Evolutionary conservation across 2,329 filamentous ascomycete genomes (phyloP).

Genomic region (Fusarium penzigii): DNA sequence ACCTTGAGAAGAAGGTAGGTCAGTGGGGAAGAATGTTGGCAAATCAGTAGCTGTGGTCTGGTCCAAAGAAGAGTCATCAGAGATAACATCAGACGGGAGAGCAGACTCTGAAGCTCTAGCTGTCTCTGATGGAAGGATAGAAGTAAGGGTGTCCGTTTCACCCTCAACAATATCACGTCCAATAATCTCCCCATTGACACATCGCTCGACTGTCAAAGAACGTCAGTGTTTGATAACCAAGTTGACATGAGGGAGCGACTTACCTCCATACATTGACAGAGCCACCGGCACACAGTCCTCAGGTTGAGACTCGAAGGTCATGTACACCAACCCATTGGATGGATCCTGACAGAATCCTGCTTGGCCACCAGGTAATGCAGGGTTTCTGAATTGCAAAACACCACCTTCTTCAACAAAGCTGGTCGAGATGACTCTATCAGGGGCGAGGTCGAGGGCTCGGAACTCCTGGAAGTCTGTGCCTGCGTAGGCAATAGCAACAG

Average conservation of each 20-base stretch:
- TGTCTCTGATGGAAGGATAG: not conserved
- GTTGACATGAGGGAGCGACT: not conserved
- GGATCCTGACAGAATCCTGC: not conserved
- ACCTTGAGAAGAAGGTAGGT: not conserved
- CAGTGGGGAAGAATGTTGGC: not conserved
- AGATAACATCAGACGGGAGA: not conserved
- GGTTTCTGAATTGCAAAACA: not conserved
- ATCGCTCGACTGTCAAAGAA: not conserved
- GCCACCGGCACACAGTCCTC: not conserved
- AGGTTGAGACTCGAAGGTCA: not conserved
- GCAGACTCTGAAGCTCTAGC: not conserved
- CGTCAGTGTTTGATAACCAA: not conserved
- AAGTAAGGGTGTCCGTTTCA: no score
- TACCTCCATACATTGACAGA: not conserved
- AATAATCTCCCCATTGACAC: not conserved
- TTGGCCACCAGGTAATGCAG: not conserved
- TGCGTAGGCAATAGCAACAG: not conserved
- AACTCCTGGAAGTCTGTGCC: slow-evolving; percentile 1
- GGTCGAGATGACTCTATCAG: not conserved
- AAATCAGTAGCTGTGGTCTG: not conserved
- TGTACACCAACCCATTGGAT: not conserved
- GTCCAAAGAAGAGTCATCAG: not conserved
- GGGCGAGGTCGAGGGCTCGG: not conserved
- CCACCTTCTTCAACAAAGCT: not conserved
- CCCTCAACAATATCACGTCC: not conserved